Conservation (phyloP, 441 rosid species). For the Cnidoscolus chayamansa region DNA sequence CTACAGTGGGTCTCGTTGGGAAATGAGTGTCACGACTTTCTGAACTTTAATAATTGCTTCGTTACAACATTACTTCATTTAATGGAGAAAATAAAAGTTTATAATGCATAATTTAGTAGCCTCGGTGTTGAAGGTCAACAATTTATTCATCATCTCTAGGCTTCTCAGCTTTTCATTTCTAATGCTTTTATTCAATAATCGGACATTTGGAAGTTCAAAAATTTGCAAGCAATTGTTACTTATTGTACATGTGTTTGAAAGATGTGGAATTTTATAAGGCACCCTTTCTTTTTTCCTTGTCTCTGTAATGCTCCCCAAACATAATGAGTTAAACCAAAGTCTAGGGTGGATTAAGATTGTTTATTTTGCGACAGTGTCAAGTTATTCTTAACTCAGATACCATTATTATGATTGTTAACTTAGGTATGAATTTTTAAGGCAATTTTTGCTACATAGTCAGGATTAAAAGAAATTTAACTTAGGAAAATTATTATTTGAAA, state of each 20-base stretch:
- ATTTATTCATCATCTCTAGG: not conserved
- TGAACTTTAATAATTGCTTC: conserved; percentile 3
- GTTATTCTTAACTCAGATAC: not conserved
- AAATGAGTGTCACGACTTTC: not conserved
- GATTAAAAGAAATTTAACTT: too few relatives aligned
- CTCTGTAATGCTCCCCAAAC: not conserved
- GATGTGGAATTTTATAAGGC: not conserved
- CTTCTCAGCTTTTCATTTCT: not conserved
- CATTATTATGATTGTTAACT: not conserved
- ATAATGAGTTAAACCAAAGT: not conserved
- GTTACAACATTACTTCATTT: not conserved
- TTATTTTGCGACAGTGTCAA: not conserved
- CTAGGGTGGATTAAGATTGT: not conserved
- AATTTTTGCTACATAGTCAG: not conserved
- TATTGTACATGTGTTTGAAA: not conserved
- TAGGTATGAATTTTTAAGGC: not conserved
- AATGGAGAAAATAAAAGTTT: not conserved
- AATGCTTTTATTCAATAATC: not conserved
- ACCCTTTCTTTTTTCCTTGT: not conserved
- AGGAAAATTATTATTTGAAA: too few relatives aligned
- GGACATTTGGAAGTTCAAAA: not conserved
- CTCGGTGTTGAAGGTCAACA: not conserved
- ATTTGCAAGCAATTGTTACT: not conserved
- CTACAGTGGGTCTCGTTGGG: conserved; percentile 7
- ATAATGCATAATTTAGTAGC: not conserved